These are phyloP conservation scores for Ramichloridium luteum DNA, from an alignment of 2,329 filamentous ascomycete species.

Conservation along the genomic window DNA sequence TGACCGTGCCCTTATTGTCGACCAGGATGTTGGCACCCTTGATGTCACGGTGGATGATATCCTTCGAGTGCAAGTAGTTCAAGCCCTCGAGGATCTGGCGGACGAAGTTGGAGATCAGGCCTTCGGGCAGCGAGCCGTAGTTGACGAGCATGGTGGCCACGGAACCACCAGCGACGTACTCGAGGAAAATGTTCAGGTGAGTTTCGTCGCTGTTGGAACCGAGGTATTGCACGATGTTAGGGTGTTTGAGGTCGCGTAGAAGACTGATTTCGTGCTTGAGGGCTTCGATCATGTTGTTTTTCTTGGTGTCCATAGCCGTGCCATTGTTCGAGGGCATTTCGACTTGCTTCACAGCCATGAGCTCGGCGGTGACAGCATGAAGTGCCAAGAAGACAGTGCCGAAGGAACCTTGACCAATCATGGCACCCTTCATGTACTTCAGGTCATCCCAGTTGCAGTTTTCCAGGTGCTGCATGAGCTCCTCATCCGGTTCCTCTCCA, in stretches of 20 bases:
- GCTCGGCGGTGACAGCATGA: constrained; percentile 89
- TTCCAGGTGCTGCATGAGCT: constrained; percentile 77
- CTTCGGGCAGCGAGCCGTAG: constrained; percentile 88
- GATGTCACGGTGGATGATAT: constrained; percentile 98
- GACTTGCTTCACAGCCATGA: constrained; percentile 97
- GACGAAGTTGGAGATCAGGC: constrained; percentile 89
- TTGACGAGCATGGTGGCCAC: constrained; percentile 98
- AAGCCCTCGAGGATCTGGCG: constrained; percentile 88
- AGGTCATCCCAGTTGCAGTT: constrained; percentile 92
- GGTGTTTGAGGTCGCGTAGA: constrained; percentile 83
- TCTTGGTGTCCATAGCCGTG: constrained; percentile 69
- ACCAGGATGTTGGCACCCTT: constrained; percentile 98
- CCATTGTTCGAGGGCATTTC: constrained; percentile 74
- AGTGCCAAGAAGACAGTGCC: constrained; percentile 90
- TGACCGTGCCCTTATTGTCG: constrained; percentile 97
- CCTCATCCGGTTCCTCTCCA: constrained; percentile 82
- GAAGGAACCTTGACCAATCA: constrained; percentile 95
- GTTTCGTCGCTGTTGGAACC: constrained; percentile 85
- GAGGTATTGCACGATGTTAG: constrained; percentile 96
- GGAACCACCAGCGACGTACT: constrained; percentile 94
- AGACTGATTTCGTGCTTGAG: constrained; percentile 93
- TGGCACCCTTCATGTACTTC: constrained; percentile 98
- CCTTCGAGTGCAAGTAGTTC: constrained; percentile 81
- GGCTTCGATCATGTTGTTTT: constrained; percentile 96
- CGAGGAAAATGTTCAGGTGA: constrained; percentile 97